Evolutionary conservation across 2,329 filamentous ascomycete genomes (phyloP), one percentile per base, ranked within the genome.

Genomic region (Aspergillus piperis): DNA sequence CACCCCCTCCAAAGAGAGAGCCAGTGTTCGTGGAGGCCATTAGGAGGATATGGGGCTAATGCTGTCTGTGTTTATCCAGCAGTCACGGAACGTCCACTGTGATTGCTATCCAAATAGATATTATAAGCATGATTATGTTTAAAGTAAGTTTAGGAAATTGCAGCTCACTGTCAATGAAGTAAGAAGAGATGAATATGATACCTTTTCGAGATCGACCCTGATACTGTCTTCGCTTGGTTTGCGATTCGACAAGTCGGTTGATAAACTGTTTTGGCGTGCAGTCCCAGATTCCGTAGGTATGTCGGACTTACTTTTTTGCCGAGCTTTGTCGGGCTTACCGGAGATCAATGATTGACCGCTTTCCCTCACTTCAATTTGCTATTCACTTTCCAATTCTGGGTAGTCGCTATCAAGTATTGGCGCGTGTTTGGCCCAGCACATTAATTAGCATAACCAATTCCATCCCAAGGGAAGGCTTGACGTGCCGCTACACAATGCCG

Each of bases 401-500:
- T 44, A 44, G 41, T 44, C 19, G 8, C 11, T 13, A 13, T 23
- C 41, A 44, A 44, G 23, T 55, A 25, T 55, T 21, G 32, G 32
- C 32, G 32, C 11, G 10, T 13, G n/a, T 30, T 15, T 30, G 42
- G n/a, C 13, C 25, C 15, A 48, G 25, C 41, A 36, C 32, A 27
- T 23, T 8, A 27, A 10, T 25, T 15, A 19, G 47, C 8, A 15
- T 25, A 47, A 42, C 25, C 8, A 30, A 30, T 30, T 30, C 11
- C 32, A 36, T 36, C 11, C 32, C 32, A 36, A 11, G 32, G 32
- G 11, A 11, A 7, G 10, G 27, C 13, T 13, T 52, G 23, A 59
- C 25, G 13, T 27, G 10, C 11, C 13, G 32, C 32, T 17, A 69
- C 51, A 68, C 51, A 68, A 88, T 90, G 88, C 81, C 82, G 32